phyloP scores from a whole-genome alignment of 495 filamentous ascomycete species.

The Penicillium egyptiacum region DNA sequence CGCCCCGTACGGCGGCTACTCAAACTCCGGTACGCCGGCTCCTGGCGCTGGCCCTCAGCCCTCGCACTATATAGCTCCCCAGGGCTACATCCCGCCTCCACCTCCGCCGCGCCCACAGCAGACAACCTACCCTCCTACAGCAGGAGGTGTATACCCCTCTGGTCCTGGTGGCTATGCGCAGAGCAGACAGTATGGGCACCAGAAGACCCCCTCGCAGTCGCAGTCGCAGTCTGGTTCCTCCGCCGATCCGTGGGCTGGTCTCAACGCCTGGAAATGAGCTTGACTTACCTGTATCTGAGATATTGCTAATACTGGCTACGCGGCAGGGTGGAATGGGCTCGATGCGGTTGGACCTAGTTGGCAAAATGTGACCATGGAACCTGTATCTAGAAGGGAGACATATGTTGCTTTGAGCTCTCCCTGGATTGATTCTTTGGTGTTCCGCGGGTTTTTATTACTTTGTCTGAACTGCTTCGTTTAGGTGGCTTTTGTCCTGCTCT shows the following conservation, averaged over 20 bases:
- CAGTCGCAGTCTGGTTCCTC: slow-evolving; percentile 31
- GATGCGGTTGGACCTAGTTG: background rate
- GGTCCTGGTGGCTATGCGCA: slow-evolving; percentile 62
- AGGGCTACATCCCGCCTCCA: slow-evolving; percentile 87
- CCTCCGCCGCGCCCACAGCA: slow-evolving; percentile 83
- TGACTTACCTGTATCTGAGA: background rate
- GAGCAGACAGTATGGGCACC: slow-evolving; percentile 41
- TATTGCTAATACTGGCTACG: background rate
- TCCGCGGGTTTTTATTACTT: background rate
- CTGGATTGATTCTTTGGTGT: slow-evolving; percentile 1
- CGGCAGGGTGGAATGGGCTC: background rate
- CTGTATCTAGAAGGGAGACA: background rate
- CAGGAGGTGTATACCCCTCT: slow-evolving; percentile 50
- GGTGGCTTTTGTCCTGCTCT: background rate
- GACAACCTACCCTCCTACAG: slow-evolving; percentile 63
- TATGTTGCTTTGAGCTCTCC: background rate
- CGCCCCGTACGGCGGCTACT: slow-evolving; percentile 35
- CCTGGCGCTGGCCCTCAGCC: slow-evolving; percentile 21
- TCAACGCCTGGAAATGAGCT: slow-evolving; percentile 81
- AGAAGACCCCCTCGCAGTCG: slow-evolving; percentile 45
- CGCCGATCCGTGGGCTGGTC: slow-evolving; percentile 79
- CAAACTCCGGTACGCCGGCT: slow-evolving; percentile 39
- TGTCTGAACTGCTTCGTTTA: background rate
- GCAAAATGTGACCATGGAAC: background rate
- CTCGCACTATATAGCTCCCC: slow-evolving; percentile 56